These are phyloP conservation scores for Crithidia sp. DNA, from an alignment of 208 protist genomes.

Conservation along the genomic window DNA sequence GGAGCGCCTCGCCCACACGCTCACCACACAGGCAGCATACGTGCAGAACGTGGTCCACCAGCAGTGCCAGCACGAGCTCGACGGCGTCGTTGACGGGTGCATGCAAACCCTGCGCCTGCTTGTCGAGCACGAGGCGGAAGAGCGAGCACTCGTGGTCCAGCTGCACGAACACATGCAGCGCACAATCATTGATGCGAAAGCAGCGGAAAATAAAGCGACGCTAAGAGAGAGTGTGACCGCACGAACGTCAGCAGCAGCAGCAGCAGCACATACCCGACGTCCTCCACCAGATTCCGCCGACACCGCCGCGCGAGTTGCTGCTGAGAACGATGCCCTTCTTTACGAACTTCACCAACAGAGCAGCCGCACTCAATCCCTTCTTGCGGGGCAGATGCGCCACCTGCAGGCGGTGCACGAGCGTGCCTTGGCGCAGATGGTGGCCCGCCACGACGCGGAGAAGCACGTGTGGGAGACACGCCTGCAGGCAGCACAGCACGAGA, in stretches of 20 bases:
- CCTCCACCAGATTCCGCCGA: background rate
- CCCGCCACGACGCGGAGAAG: slow-evolving; percentile 33
- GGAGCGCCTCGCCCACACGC: slow-evolving; percentile 3
- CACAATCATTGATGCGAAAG: background rate
- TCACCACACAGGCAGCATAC: slow-evolving; percentile 21
- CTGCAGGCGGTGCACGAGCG: slow-evolving; percentile 26
- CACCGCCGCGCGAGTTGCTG: slow-evolving; percentile 9
- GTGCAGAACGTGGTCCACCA: slow-evolving; percentile 9
- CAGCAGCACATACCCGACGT: background rate
- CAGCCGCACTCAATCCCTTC: slow-evolving; percentile 4
- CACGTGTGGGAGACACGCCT: slow-evolving; percentile 10
- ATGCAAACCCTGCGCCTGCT: slow-evolving; percentile 25
- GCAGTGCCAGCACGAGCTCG: slow-evolving; percentile 22
- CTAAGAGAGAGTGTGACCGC: background rate
- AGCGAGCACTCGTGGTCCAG: slow-evolving; percentile 16
- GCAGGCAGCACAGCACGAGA: background rate
- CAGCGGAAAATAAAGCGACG: background rate
- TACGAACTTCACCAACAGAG: slow-evolving; percentile 4
- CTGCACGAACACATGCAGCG: background rate
- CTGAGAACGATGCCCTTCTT: slow-evolving; percentile 17
- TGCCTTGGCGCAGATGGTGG: slow-evolving; percentile 25
- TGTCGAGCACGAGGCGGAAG: slow-evolving; percentile 29
- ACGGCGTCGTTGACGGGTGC: slow-evolving; percentile 26
- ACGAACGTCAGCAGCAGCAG: background rate
- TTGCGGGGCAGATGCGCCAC: slow-evolving; percentile 14